These are phyloP conservation scores for Pelagophyceae sp. DNA, from an alignment of 352 stramenopile species.

Conservation along the genomic window DNA sequence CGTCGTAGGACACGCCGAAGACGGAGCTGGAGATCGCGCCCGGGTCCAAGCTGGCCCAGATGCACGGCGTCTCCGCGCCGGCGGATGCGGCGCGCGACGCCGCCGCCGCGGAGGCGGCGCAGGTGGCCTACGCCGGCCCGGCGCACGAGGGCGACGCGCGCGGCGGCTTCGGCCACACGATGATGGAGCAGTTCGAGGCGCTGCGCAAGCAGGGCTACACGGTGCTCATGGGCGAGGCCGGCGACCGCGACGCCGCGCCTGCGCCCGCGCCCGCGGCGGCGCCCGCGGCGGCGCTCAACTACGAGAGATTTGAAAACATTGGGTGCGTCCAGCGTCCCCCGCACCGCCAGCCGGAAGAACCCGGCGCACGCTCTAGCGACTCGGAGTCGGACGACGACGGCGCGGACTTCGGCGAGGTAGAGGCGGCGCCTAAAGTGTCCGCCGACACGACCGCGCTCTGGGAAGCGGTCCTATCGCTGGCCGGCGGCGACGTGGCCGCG, in stretches of 20 bases:
- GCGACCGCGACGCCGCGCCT: background rate
- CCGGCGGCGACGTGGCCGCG: slow-evolving; percentile 48
- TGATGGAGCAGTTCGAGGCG: slow-evolving; percentile 19
- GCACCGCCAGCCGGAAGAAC: too few species aligned
- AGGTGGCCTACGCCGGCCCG: background rate
- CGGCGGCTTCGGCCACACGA: slow-evolving; percentile 12
- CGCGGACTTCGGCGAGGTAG: too few species aligned
- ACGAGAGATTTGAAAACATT: too few species aligned
- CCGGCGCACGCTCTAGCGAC: too few species aligned
- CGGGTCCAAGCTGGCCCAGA: background rate
- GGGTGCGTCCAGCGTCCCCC: too few species aligned
- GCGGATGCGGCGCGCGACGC: background rate
- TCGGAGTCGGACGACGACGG: too few species aligned
- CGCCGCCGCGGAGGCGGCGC: background rate
- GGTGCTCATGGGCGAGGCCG: slow-evolving; percentile 1
- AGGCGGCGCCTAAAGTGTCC: too few species aligned
- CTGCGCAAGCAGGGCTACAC: slow-evolving; percentile 13
- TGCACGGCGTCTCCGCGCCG: background rate
- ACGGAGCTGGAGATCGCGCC: background rate
- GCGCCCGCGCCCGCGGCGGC: background rate
- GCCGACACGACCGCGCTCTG: too few species aligned
- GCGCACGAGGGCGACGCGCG: background rate
- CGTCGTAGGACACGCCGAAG: too few species aligned
- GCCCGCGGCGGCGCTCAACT: background rate
- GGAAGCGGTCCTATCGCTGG: slow-evolving; percentile 59